Evolutionary conservation across 345 rosid genomes (phyloP).

Genomic region (Gossypium ekmanianum): DNA sequence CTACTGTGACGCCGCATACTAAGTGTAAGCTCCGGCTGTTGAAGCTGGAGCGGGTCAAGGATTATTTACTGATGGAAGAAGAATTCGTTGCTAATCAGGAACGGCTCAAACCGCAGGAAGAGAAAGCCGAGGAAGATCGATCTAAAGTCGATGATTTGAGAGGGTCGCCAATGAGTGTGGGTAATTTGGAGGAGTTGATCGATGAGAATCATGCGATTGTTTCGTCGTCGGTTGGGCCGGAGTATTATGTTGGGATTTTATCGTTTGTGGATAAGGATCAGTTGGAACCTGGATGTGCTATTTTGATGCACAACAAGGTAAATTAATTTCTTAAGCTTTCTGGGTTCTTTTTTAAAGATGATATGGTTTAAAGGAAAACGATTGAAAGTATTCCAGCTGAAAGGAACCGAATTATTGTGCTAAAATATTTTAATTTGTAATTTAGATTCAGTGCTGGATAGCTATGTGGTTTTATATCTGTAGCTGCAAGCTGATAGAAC

Average conservation of each 20-base stretch:
- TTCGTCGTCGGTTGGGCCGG: conserved; percentile 91
- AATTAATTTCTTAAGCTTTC: not conserved
- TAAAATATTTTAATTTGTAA: not conserved
- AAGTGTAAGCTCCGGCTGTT: conserved; percentile 85
- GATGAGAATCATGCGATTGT: conserved; percentile 99
- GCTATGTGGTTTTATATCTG: not conserved
- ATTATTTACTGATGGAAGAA: conserved; percentile 88
- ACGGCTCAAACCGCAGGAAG: conserved; percentile 90
- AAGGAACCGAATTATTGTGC: not conserved
- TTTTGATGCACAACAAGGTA: conserved; percentile 96
- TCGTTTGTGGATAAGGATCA: conserved; percentile 96
- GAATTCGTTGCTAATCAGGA: conserved; percentile 93
- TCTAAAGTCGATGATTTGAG: conserved; percentile 91
- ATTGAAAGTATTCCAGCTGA: not conserved
- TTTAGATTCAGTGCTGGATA: not conserved
- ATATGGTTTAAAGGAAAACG: not conserved
- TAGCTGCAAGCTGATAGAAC: not conserved
- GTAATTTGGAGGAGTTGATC: conserved; percentile 87
- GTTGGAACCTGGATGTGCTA: conserved; percentile 97
- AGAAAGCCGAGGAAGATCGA: conserved; percentile 93
- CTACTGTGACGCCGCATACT: conserved; percentile 75
- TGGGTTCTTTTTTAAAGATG: not conserved
- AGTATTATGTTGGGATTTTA: conserved; percentile 86
- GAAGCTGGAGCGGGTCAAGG: conserved; percentile 86
- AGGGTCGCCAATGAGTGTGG: conserved; percentile 96